Percentiles rank a stretch among this genome's conserved stretches.
Evolutionary conservation across 768 basidiomycete species (phyloP).

Genomic region (Leccinum ochraceum): DNA sequence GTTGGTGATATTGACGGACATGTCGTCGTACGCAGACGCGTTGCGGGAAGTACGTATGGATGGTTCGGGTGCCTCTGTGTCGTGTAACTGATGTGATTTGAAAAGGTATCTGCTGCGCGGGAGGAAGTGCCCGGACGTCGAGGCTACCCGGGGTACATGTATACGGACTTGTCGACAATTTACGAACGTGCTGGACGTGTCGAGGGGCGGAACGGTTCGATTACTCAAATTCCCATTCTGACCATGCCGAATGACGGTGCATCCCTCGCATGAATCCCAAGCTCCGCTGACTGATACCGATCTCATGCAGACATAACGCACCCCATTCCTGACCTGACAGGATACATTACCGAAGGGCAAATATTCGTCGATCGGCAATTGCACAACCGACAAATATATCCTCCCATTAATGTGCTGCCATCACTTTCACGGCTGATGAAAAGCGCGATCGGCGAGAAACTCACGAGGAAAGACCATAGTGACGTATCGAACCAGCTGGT

Average conservation of each 20-base stretch:
- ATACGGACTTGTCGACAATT: slow-evolving; percentile 98
- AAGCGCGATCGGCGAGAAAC: slow-evolving; percentile 96
- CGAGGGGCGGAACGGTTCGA: slow-evolving; percentile 95
- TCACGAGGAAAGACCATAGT: slow-evolving; percentile 97
- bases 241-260: slow-evolving; percentile 99
- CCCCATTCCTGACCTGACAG: slow-evolving; percentile 98
- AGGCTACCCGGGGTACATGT: slow-evolving; percentile 98
- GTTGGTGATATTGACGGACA: slow-evolving; percentile 97
- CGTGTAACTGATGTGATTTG: slow-evolving; percentile 9
- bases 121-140: slow-evolving; percentile 99
- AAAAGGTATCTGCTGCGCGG: slow-evolving; percentile 88
- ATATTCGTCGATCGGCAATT: slow-evolving; percentile 98
- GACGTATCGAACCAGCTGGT: slow-evolving; percentile 99
- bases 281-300: slow-evolving; percentile 28
- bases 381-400: slow-evolving; percentile 96
- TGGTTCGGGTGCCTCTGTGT: slow-evolving; percentile 5
- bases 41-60: slow-evolving; percentile 75
- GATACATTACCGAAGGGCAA: slow-evolving; percentile 99
- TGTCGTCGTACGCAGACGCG: slow-evolving; percentile 98
- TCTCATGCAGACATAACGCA: slow-evolving; percentile 90
- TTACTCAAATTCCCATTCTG: slow-evolving; percentile 99
- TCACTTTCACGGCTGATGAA: slow-evolving; percentile 99
- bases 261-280: slow-evolving; percentile 28
- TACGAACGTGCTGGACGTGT: slow-evolving; percentile 99
- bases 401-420: slow-evolving; percentile 98